Conservation (phyloP, 768 basidiomycete species). For the Mycena amicta region DNA sequence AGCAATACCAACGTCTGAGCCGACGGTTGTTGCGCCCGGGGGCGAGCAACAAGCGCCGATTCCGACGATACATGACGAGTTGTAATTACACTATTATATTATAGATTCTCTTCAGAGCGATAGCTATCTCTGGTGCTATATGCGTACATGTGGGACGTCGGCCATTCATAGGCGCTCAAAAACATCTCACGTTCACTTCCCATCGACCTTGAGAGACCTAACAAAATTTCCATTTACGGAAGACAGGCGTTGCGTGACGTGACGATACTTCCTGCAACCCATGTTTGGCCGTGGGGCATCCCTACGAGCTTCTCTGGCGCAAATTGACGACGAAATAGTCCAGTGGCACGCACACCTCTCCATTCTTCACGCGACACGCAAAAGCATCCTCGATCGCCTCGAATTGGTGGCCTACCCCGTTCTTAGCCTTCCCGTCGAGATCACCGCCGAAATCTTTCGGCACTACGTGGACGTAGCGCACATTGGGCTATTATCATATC, state of each 20-base stretch:
- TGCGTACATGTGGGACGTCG: no score
- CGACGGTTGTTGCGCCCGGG: not conserved
- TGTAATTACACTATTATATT: conserved; percentile 8
- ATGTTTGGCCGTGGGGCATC: not conserved
- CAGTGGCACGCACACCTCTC: not conserved
- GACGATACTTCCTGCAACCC: no score
- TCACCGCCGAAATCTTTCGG: no score
- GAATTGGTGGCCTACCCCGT: no score
- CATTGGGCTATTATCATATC: no score
- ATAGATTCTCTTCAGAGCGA: not conserved
- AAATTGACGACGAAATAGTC: not conserved
- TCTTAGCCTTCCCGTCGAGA: no score
- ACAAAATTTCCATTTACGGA: no score
- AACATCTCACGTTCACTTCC: no score
- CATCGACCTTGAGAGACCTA: no score
- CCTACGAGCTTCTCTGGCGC: not conserved
- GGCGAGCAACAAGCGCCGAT: conserved; percentile 14
- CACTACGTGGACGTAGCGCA: no score
- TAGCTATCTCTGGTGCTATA: not conserved
- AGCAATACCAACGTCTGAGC: conserved; percentile 3
- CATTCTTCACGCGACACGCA: not conserved
- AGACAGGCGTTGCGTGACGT: no score
- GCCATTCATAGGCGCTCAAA: no score
- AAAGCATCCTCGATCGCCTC: not conserved
- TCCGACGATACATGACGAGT: conserved; percentile 10